These are phyloP conservation scores for Strigomonas culicis DNA, from an alignment of 208 protist species.

Conservation along the genomic window DNA sequence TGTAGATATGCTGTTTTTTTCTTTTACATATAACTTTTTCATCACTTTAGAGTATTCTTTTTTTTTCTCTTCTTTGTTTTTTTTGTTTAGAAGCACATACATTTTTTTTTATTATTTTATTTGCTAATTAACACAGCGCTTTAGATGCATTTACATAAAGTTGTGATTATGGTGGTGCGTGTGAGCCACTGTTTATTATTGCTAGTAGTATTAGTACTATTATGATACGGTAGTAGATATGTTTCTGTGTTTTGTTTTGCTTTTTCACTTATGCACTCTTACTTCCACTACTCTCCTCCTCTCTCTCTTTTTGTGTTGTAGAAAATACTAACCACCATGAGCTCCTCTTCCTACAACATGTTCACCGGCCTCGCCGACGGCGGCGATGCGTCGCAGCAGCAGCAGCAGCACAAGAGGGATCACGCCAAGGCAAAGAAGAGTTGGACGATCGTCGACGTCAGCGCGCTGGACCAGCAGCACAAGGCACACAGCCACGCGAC, in stretches of 20 bases:
- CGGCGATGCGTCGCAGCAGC: not conserved
- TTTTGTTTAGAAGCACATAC: not conserved
- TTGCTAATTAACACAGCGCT: not conserved
- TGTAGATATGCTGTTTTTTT: not conserved
- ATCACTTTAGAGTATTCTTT: not conserved
- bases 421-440: conserved; percentile 32
- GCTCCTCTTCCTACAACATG: conserved; percentile 72
- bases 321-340: conserved; percentile 18
- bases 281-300: not conserved
- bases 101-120: conserved; percentile 9
- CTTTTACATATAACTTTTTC: not conserved
- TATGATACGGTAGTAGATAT: not conserved
- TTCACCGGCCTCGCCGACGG: conserved; percentile 56
- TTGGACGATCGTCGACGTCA: conserved; percentile 78
- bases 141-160: not conserved
- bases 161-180: no score
- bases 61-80: not conserved
- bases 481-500: no score
- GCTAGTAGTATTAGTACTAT: not conserved
- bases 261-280: conserved; percentile 4
- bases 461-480: conserved; percentile 46
- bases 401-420: not conserved
- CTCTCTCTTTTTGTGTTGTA: not conserved
- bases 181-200: no score
- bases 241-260: not conserved